phyloP scores from a whole-genome alignment of 2,329 filamentous ascomycete species.

The Fusarium sp. region DNA sequence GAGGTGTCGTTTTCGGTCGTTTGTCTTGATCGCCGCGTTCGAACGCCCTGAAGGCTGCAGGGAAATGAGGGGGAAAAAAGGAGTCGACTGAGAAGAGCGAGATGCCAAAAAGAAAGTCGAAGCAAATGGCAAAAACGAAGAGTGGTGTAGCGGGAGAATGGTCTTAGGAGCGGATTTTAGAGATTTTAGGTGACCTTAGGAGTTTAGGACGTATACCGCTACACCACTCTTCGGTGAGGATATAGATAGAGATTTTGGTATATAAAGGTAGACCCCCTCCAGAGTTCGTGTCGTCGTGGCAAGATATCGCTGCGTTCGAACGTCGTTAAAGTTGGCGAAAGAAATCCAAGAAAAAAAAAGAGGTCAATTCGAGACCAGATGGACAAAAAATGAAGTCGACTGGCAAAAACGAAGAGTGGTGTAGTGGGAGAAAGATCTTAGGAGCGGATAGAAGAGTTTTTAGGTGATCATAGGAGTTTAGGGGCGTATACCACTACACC shows the following conservation, averaged over 20 bases:
- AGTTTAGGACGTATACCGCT: constrained; percentile 1
- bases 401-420: not conserved
- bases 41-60: not conserved
- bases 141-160: not conserved
- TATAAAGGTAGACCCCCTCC: not conserved
- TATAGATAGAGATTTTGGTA: not conserved
- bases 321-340: not conserved
- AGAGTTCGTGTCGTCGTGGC: not conserved
- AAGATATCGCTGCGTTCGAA: not conserved
- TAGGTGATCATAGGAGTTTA: not conserved
- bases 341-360: not conserved
- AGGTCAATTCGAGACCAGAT: too few relatives aligned
- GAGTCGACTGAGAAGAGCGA: not conserved
- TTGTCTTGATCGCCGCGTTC: not conserved
- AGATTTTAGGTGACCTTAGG: constrained; percentile 2
- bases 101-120: not conserved
- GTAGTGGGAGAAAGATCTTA: not conserved
- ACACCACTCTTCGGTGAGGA: not conserved
- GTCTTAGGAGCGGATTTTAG: not conserved
- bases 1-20: not conserved
- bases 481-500: constrained; percentile 3
- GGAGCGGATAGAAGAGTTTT: not conserved
- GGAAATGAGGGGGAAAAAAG: not conserved
- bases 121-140: not conserved
- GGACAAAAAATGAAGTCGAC: not conserved